These are phyloP conservation scores for Penicillium capsulatum DNA, from an alignment of 2,329 filamentous ascomycete genomes.

Conservation along the genomic window DNA sequence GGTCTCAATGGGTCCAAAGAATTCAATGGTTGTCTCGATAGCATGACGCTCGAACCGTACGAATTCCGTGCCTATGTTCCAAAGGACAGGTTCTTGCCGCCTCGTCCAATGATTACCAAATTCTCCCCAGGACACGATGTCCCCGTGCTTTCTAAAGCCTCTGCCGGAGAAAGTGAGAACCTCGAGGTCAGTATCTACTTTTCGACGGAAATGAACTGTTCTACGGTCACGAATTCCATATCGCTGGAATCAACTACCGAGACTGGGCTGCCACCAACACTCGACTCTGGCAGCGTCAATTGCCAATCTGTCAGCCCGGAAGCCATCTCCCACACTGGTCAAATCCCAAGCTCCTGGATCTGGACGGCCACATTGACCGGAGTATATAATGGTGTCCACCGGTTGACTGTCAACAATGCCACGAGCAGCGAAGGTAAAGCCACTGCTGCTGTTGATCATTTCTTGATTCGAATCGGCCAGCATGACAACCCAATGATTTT, in stretches of 20 bases:
- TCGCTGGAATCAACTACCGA: conserved; percentile 53
- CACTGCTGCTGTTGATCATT: conserved; percentile 56
- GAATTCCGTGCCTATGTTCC: conserved; percentile 60
- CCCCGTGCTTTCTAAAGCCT: conserved; percentile 50
- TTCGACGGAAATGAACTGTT: conserved; percentile 59
- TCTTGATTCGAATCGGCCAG: conserved; percentile 58
- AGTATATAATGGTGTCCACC: conserved; percentile 59
- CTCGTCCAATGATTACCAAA: conserved; percentile 56
- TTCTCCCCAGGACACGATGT: conserved; percentile 60
- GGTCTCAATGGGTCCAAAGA: conserved; percentile 47
- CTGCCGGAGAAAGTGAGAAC: conserved; percentile 39
- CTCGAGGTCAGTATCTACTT: conserved; percentile 55
- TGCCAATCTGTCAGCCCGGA: conserved; percentile 44
- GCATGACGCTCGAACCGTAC: conserved; percentile 52
- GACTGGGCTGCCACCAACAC: conserved; percentile 39
- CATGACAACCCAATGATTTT: conserved; percentile 58
- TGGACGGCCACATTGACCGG: conserved; percentile 52
- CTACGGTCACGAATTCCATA: conserved; percentile 50
- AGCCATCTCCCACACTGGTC: conserved; percentile 44
- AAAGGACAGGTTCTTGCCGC: conserved; percentile 46
- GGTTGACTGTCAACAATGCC: conserved; percentile 54
- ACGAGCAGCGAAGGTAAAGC: conserved; percentile 41
- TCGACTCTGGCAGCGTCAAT: conserved; percentile 45
- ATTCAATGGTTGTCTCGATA: conserved; percentile 54
- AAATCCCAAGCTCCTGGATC: conserved; percentile 52